Percentiles rank a stretch among this genome's conserved stretches.
These are phyloP conservation scores for Tuber umbilicatum DNA, from an alignment of 495 filamentous ascomycete species.

Conservation along the genomic window DNA sequence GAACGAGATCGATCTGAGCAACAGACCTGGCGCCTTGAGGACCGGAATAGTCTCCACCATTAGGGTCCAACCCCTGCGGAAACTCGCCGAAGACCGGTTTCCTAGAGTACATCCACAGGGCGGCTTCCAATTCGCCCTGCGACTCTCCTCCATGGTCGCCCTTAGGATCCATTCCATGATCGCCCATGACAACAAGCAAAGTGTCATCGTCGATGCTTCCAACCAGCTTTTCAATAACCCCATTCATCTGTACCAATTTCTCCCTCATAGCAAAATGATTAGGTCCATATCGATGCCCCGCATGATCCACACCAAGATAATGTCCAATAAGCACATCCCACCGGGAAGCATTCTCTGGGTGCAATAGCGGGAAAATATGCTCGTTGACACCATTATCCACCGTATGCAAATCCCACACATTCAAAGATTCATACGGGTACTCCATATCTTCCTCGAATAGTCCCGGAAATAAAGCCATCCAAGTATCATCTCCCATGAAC, in stretches of 20 bases:
- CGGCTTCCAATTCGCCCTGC: constrained; percentile 87
- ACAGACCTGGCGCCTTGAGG: constrained; percentile 54
- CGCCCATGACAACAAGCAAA: constrained; percentile 89
- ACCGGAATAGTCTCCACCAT: constrained; percentile 23
- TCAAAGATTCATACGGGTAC: constrained; percentile 86
- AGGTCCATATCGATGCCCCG: constrained; percentile 91
- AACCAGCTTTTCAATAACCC: constrained; percentile 64
- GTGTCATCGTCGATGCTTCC: constrained; percentile 73
- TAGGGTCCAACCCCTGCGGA: constrained; percentile 32
- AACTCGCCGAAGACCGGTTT: constrained; percentile 70
- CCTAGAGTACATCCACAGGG: constrained; percentile 97
- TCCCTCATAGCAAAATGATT: constrained; percentile 84
- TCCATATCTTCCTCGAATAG: constrained; percentile 84
- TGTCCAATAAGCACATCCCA: constrained; percentile 95
- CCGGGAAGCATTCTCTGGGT: constrained; percentile 53
- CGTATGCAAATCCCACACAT: constrained; percentile 96
- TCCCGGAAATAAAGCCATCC: constrained; percentile 83
- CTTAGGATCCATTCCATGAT: constrained; percentile 97
- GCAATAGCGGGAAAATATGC: constrained; percentile 78
- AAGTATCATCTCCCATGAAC: constrained; percentile 94
- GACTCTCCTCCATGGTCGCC: constrained; percentile 97
- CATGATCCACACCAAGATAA: constrained; percentile 93
- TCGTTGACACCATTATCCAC: constrained; percentile 94
- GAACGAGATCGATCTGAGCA: constrained; percentile 94
- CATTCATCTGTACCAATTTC: constrained; percentile 89